These are phyloP conservation scores for Cordyceps cateniannulata DNA, from an alignment of 2,329 filamentous ascomycete genomes.

Conservation along the genomic window DNA sequence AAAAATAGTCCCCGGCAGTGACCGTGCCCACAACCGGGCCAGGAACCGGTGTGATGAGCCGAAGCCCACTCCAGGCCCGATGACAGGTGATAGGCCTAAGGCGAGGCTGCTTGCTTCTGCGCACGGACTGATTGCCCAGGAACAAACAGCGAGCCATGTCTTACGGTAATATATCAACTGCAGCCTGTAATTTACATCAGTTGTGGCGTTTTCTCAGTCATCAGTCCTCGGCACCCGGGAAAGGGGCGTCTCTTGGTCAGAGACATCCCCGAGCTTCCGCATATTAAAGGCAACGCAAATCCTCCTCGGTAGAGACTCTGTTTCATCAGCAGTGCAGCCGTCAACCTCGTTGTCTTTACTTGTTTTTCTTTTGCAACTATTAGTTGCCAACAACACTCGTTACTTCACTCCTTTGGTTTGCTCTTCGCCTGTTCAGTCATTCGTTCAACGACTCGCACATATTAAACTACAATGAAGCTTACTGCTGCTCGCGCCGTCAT, in stretches of 20 bases:
- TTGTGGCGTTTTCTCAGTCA: neutral
- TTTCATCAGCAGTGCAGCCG: constrained; percentile 8
- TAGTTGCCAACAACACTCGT: neutral
- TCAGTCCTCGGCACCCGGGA: neutral
- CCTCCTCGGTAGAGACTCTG: neutral
- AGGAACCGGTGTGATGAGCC: constrained; percentile 8
- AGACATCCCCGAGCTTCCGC: neutral
- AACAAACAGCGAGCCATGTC: constrained; percentile 5
- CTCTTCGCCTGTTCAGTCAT: neutral
- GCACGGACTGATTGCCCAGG: constrained; percentile 9
- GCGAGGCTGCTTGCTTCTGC: neutral
- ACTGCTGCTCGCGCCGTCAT: constrained; percentile 1
- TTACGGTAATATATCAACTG: neutral
- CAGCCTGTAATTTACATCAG: neutral
- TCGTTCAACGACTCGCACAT: neutral
- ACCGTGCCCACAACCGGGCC: neutral
- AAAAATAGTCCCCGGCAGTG: neutral
- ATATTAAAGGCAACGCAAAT: neutral
- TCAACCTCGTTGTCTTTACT: constrained; percentile 2
- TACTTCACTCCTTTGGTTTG: constrained; percentile 4
- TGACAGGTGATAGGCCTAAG: neutral
- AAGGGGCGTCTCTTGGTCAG: neutral
- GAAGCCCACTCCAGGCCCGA: neutral
- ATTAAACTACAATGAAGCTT: neutral
- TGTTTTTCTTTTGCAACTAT: neutral